phyloP scores from a whole-genome alignment of 2,329 filamentous ascomycete species.

The Colletotrichum sp. region DNA sequence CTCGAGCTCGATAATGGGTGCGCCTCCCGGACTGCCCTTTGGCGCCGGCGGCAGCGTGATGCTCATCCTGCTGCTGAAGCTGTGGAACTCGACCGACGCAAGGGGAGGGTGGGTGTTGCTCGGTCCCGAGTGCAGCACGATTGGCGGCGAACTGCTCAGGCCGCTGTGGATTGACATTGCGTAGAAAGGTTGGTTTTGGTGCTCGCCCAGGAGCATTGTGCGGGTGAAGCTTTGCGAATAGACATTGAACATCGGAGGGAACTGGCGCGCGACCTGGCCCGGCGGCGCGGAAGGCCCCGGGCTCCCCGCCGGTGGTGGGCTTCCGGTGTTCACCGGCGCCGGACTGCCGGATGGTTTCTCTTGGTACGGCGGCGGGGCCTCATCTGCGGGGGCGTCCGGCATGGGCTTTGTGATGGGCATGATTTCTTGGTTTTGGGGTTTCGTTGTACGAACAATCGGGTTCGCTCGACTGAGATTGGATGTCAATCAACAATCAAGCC shows the following conservation, averaged over 20 bases:
- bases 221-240: conserved; percentile 22
- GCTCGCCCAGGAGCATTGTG: conserved; percentile 19
- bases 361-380: conserved; percentile 19
- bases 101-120: conserved; percentile 11
- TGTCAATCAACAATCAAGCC: not conserved
- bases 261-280: conserved; percentile 17
- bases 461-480: not conserved
- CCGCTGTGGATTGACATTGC: conserved; percentile 20
- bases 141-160: conserved; percentile 7
- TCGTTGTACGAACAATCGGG: not conserved
- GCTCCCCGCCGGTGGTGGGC: not conserved
- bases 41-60: conserved; percentile 14
- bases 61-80: conserved; percentile 15
- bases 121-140: conserved; percentile 24
- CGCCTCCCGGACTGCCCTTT: conserved; percentile 3
- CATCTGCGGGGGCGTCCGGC: not conserved
- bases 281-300: not conserved
- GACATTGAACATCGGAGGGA: conserved; percentile 22
- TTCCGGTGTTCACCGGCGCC: not conserved
- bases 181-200: conserved; percentile 19
- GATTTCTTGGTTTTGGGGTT: not conserved
- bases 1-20: not conserved
- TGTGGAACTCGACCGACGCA: conserved; percentile 16
- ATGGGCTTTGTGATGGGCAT: not conserved
- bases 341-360: not conserved